Evolutionary conservation across 2,329 filamentous ascomycete genomes (phyloP).

Genomic region (Aspergillus intermedius): DNA sequence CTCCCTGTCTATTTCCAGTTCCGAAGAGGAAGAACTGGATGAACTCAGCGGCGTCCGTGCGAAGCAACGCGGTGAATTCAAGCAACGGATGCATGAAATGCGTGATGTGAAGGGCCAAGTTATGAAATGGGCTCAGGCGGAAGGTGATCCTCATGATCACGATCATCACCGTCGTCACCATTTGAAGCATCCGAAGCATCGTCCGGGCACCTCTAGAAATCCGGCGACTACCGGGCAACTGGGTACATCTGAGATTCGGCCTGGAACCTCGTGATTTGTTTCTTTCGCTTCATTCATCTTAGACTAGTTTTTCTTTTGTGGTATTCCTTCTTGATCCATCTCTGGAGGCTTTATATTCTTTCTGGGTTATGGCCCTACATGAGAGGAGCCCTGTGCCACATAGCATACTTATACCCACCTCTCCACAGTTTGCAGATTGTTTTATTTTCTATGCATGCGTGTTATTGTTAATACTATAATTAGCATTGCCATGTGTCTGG

Average conservation of each 20-base stretch:
- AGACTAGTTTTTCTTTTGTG: too few relatives aligned
- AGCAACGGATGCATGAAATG: slow-evolving; percentile 28
- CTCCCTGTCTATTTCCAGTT: slow-evolving; percentile 47
- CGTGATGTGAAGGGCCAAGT: slow-evolving; percentile 33
- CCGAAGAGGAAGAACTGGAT: slow-evolving; percentile 54
- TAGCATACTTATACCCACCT: too few relatives aligned
- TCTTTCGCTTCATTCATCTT: too few relatives aligned
- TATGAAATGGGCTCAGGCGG: slow-evolving; percentile 29
- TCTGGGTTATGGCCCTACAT: too few relatives aligned
- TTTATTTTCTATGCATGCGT: too few relatives aligned
- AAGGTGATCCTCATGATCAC: slow-evolving; percentile 3
- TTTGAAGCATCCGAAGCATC: neutral
- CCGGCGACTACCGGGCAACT: neutral
- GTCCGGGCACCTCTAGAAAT: neutral
- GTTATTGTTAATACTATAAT: too few relatives aligned
- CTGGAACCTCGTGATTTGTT: too few relatives aligned
- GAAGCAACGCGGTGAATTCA: slow-evolving; percentile 23
- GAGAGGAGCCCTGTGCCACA: too few relatives aligned
- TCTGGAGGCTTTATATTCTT: too few relatives aligned
- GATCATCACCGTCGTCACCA: neutral
- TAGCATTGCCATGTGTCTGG: too few relatives aligned
- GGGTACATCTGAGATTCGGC: neutral
- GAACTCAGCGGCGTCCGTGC: slow-evolving; percentile 21
- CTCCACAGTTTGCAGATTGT: too few relatives aligned
- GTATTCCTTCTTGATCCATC: too few relatives aligned